Base-by-base conservation (phyloP, 345 rosid species). In the Atalantia buxifolia region DNA sequence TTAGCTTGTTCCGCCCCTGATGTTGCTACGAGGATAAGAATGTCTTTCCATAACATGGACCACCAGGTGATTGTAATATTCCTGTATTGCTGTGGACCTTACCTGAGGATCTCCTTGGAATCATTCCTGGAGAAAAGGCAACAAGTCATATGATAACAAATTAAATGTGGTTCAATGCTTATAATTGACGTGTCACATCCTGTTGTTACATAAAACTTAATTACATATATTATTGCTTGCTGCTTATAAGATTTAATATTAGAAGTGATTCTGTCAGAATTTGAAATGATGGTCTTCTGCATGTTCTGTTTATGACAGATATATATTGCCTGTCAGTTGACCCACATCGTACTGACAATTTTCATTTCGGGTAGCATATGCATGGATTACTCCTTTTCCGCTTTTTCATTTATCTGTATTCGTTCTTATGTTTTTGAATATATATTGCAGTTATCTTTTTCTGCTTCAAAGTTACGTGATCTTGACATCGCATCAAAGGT, bases 401-500 rank as follows among this genome's bases (percentile, higher is more conserved):
- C 24, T 48, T 45, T 31, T 30, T 35, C 45, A n/a, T 53, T 65
- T 8, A 40, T 45, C 16, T 5, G 36, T 33, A 33, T 33, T 5
- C 36, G 0, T 33, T 5, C 36, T 33, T 33, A 33, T 33, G 36
- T 33, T 7, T 7, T 78, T 18, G 33, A 70, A 72, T 82, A 38
- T 76, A 40, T 68, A 21, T 38, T 86, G 87, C 91, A 93, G 98
- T 73, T 95, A 78, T 81, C 93, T 72, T 69, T 92, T 68, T 93
- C 97, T 14, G 97, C 93, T 70, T 86, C 91, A 28, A 90, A 90
- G 66, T 88, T 95, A 79, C 77, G 80, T 31, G 95, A 95, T 83
- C 90, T 87, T 65, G 98, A 95, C 80, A 63, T 92, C 76, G 75
- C 88, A 63, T 95, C 98, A 66, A 95, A 93, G 93, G 98, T 93